A percentile compares a stretch with the other conserved stretches of the same genome.
Conservation (phyloP, 306 rosid genomes). For the Arachis hypogaea region DNA sequence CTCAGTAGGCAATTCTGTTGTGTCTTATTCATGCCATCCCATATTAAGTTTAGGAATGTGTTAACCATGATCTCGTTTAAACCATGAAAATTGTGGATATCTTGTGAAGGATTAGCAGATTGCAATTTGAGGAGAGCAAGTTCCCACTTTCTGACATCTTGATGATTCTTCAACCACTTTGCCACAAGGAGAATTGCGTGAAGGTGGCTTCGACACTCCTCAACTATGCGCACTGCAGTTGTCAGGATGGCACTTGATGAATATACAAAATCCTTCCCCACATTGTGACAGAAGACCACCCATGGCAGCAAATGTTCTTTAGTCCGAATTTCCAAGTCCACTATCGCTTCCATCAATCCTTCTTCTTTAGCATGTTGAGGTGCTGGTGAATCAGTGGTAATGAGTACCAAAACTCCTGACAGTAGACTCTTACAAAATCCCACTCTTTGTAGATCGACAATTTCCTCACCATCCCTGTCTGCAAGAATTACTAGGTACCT, state of each 20-base stretch:
- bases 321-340: conserved; percentile 20
- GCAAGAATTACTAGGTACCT: conserved; percentile 2
- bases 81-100: background rate
- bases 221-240: background rate
- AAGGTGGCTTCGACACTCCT: conserved; percentile 28
- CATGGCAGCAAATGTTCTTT: conserved; percentile 22
- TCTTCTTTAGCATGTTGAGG: background rate
- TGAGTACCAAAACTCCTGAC: conserved; percentile 5
- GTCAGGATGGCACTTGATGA: background rate
- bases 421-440: background rate
- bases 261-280: too few species aligned
- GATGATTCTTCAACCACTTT: background rate
- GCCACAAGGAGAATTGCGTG: conserved; percentile 16
- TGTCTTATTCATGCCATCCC: background rate
- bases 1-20: background rate
- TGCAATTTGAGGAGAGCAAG: background rate
- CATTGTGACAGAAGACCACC: background rate
- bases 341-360: too few species aligned
- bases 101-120: background rate
- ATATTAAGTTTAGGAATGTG: conserved; percentile 7
- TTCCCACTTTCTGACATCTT: background rate
- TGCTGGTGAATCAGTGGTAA: background rate
- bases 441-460: background rate
- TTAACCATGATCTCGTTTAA: background rate
- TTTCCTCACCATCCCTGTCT: background rate